These are phyloP conservation scores for Neonectria sp. DNA, from an alignment of 2,329 filamentous ascomycete species.

Conservation along the genomic window DNA sequence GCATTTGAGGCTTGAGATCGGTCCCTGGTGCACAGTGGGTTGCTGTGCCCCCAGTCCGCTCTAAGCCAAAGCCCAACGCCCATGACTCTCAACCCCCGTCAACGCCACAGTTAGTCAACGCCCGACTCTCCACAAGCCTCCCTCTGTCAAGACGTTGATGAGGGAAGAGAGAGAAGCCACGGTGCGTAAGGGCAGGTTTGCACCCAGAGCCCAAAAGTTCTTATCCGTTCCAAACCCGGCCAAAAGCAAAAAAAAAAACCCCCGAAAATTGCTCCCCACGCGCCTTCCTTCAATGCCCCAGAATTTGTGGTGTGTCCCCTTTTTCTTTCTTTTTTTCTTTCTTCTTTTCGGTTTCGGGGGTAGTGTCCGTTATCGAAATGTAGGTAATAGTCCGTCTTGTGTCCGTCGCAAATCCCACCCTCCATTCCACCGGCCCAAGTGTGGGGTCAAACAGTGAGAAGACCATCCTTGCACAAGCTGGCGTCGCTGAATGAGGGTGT, in stretches of 20 bases:
- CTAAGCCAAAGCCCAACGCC: conserved; percentile 10
- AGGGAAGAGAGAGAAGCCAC: conserved; percentile 16
- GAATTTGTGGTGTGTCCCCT: conserved; percentile 33
- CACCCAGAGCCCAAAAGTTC: conserved; percentile 43
- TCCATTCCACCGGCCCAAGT: conserved; percentile 18
- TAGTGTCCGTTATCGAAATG: conserved; percentile 37
- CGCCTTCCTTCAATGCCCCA: conserved; percentile 37
- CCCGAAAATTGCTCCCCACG: conserved; percentile 18
- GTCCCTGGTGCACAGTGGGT: conserved; percentile 26
- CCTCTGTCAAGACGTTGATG: conserved; percentile 13
- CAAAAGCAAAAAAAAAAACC: conserved; percentile 21
- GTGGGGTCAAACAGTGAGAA: conserved; percentile 37
- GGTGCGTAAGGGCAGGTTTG: conserved; percentile 40
- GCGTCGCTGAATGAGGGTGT: conserved; percentile 23
- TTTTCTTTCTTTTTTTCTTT: conserved; percentile 35
- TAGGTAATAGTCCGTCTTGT: conserved; percentile 20
- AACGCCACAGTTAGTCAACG: conserved; percentile 21
- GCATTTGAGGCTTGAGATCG: conserved; percentile 21
- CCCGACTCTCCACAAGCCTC: conserved; percentile 25
- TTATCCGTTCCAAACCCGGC: conserved; percentile 36
- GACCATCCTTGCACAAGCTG: conserved; percentile 24
- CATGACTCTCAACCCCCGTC: conserved; percentile 15
- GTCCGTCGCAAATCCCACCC: conserved; percentile 28
- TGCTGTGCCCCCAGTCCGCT: conserved; percentile 21
- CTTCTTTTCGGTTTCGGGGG: conserved; percentile 33